Evolutionary conservation across 495 filamentous ascomycete genomes (phyloP).

Genomic region (Durotheca rogersii): DNA sequence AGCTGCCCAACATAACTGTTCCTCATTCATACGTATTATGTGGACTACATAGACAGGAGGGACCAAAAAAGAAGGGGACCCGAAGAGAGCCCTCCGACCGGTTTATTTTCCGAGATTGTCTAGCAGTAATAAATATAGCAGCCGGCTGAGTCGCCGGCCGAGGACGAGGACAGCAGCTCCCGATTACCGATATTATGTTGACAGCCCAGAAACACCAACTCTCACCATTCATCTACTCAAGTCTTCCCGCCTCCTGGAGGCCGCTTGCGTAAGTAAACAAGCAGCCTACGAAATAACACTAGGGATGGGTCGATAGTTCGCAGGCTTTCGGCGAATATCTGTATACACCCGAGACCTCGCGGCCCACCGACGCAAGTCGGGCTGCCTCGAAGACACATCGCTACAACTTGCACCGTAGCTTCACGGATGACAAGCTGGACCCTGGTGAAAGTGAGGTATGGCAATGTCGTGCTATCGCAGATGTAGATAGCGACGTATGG

Average conservation of each 20-base stretch:
- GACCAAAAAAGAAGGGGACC: conserved; percentile 2
- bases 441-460: no score
- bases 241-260: background rate
- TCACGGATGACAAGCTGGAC: no score
- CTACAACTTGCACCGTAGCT: no score
- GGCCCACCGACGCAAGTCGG: conserved; percentile 14
- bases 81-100: no score
- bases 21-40: no score
- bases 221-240: background rate
- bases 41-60: background rate
- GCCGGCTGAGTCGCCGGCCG: conserved; percentile 2
- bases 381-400: conserved; percentile 11
- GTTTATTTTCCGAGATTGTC: conserved; percentile 18
- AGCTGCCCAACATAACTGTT: no score
- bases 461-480: no score
- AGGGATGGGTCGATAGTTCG: no score
- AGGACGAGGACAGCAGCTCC: background rate
- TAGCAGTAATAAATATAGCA: conserved; percentile 23
- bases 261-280: background rate
- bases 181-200: conserved; percentile 10
- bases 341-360: conserved; percentile 21
- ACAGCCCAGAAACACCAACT: background rate
- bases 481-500: conserved; percentile 17
- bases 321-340: conserved; percentile 4
- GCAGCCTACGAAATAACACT: no score